Conservation (phyloP, 225 moss, liverwort and hornwort genomes). For the Marchantia polymorpha region DNA sequence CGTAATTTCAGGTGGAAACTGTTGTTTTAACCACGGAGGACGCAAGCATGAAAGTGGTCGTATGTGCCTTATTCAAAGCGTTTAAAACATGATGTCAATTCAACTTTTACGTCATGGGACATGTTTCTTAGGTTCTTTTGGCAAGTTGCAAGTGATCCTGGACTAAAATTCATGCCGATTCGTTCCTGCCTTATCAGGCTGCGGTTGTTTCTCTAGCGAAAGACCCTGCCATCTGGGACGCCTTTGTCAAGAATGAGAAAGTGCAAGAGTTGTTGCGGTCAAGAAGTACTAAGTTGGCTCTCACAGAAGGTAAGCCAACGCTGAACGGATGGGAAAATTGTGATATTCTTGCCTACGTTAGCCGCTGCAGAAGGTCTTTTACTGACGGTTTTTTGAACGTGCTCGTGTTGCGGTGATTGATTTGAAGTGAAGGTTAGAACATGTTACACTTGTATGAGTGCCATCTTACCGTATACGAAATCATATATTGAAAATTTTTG, state of each 20-base stretch:
- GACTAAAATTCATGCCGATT: not conserved
- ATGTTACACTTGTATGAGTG: not conserved
- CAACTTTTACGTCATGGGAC: too few relatives aligned
- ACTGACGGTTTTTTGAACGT: not conserved
- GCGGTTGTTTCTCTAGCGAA: slow-evolving; percentile 72
- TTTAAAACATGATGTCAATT: too few relatives aligned
- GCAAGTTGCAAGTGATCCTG: too few relatives aligned
- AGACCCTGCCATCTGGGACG: slow-evolving; percentile 85
- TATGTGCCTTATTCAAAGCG: not conserved
- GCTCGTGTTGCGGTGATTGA: not conserved
- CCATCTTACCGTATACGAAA: not conserved
- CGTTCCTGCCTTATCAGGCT: slow-evolving; percentile 39
- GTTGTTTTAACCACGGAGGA: too few relatives aligned
- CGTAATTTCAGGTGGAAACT: not conserved
- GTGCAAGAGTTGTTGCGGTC: slow-evolving; percentile 76
- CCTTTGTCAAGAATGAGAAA: slow-evolving; percentile 85
- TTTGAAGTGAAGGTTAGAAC: not conserved
- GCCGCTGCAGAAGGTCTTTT: not conserved
- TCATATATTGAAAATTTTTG: not conserved
- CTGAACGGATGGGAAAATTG: not conserved
- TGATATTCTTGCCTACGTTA: not conserved
- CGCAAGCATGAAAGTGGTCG: not conserved
- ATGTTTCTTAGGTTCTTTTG: too few relatives aligned
- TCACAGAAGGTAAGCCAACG: slow-evolving; percentile 39
- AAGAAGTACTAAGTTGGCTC: slow-evolving; percentile 30